Evolutionary conservation across 495 filamentous ascomycete species (phyloP).

Genomic region (Darksidea phi): DNA sequence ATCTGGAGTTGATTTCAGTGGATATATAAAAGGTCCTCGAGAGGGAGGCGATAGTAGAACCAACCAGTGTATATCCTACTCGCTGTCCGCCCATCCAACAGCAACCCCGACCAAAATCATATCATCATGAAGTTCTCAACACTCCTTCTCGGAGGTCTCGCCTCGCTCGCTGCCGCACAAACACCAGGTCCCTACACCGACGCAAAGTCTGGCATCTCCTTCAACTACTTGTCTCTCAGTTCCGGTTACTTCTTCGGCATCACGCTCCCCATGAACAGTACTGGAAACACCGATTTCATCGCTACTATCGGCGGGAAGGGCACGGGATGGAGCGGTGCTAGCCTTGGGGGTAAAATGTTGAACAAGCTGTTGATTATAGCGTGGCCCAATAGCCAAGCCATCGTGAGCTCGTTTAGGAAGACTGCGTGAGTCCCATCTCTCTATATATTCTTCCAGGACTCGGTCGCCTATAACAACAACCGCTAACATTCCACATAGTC

Average conservation of each 20-base stretch:
- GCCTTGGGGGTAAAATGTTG: constrained; percentile 26
- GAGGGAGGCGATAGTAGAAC: too few species aligned
- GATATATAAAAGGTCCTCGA: too few species aligned
- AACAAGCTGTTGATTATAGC: constrained; percentile 31
- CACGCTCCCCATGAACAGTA: constrained; percentile 20
- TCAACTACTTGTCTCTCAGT: constrained; percentile 17
- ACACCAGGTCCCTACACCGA: constrained; percentile 27
- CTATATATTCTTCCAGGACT: neutral
- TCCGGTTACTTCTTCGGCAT: constrained; percentile 31
- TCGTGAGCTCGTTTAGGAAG: constrained; percentile 27
- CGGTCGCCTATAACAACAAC: neutral
- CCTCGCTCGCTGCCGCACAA: constrained; percentile 15
- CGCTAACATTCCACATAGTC: constrained; percentile 5
- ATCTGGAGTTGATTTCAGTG: too few species aligned
- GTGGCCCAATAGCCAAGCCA: constrained; percentile 30
- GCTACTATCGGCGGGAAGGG: constrained; percentile 32
- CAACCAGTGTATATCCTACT: too few species aligned
- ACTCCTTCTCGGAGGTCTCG: constrained; percentile 12
- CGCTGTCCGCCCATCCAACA: neutral
- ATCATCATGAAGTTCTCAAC: constrained; percentile 27
- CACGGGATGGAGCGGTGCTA: constrained; percentile 31
- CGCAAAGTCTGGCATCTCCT: constrained; percentile 33
- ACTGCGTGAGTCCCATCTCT: constrained; percentile 16
- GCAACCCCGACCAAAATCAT: neutral
- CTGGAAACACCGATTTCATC: constrained; percentile 29